These are phyloP conservation scores for Lobosporangium transversale DNA, from an alignment of 192 early-diverging fungal species.

Conservation along the genomic window DNA sequence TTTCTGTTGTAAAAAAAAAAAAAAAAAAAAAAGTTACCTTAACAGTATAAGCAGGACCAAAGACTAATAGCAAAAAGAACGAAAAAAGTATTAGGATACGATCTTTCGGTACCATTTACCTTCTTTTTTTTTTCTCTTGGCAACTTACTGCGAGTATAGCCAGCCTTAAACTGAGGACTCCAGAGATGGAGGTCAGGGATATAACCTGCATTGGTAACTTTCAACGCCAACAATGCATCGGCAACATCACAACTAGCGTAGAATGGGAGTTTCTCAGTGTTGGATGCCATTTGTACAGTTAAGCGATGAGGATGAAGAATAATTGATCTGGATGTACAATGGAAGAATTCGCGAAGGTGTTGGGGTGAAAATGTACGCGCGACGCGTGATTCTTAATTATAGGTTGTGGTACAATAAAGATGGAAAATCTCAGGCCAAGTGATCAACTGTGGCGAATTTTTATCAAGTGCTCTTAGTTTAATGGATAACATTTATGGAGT, in stretches of 20 bases:
- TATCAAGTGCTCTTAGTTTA: too few species aligned
- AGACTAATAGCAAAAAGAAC: conserved; percentile 36
- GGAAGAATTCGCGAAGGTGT: too few species aligned
- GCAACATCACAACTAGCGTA: conserved; percentile 56
- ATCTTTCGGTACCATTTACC: background rate
- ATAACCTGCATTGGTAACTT: conserved; percentile 60
- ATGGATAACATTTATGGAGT: too few species aligned
- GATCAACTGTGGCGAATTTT: too few species aligned
- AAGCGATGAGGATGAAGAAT: too few species aligned
- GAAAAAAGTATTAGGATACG: background rate
- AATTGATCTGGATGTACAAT: too few species aligned
- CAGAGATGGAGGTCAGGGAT: conserved; percentile 66
- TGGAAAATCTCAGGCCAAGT: too few species aligned
- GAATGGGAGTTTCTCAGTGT: conserved; percentile 24
- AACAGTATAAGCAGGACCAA: conserved; percentile 70
- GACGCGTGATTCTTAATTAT: too few species aligned
- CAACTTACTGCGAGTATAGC: conserved; percentile 47
- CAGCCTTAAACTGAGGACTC: conserved; percentile 60
- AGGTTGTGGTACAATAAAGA: too few species aligned
- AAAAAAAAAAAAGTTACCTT: conserved; percentile 45
- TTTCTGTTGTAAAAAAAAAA: background rate
- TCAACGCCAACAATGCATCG: conserved; percentile 61
- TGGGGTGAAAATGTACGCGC: too few species aligned
- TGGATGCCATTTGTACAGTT: background rate
- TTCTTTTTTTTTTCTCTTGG: background rate